These are phyloP conservation scores for Camillea tinctor DNA, from an alignment of 2,329 filamentous ascomycete species.

Conservation along the genomic window DNA sequence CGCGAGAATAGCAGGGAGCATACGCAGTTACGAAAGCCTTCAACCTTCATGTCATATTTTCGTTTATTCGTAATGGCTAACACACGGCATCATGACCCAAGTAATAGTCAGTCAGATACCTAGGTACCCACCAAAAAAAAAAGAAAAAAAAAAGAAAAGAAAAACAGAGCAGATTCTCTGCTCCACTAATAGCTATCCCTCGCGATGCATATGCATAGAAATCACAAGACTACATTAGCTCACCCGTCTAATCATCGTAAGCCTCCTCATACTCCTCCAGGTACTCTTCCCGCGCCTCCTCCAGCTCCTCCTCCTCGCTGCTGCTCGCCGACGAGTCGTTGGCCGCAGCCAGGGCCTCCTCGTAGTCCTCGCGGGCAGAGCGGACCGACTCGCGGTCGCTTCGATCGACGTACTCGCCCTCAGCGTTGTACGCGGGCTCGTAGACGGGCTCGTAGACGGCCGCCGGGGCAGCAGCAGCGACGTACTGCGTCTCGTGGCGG, in stretches of 20 bases:
- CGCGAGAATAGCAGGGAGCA: too few relatives aligned
- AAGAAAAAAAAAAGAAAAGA: too few relatives aligned
- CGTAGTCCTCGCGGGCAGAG: conserved; percentile 40
- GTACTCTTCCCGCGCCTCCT: conserved; percentile 51
- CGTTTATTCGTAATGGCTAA: too few relatives aligned
- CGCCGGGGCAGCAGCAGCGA: conserved; percentile 32
- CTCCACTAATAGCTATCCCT: not conserved
- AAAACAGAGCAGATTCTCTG: not conserved
- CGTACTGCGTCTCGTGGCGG: conserved; percentile 17
- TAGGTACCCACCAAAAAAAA: too few relatives aligned
- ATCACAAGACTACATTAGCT: too few relatives aligned
- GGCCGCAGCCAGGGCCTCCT: conserved; percentile 41
- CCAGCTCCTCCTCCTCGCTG: conserved; percentile 51
- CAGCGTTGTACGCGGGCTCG: conserved; percentile 38
- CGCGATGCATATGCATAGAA: not conserved
- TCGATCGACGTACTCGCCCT: conserved; percentile 42
- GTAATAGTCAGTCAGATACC: too few relatives aligned
- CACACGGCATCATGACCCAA: too few relatives aligned
- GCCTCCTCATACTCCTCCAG: conserved; percentile 46
- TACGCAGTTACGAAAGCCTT: too few relatives aligned
- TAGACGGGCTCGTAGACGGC: conserved; percentile 26
- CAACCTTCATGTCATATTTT: too few relatives aligned
- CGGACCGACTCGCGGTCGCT: conserved; percentile 40
- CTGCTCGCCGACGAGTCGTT: conserved; percentile 46
- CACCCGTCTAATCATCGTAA: conserved; percentile 40